Evolutionary conservation across 139 green algal species (phyloP).

Genomic region (Pleodorina starrii): DNA sequence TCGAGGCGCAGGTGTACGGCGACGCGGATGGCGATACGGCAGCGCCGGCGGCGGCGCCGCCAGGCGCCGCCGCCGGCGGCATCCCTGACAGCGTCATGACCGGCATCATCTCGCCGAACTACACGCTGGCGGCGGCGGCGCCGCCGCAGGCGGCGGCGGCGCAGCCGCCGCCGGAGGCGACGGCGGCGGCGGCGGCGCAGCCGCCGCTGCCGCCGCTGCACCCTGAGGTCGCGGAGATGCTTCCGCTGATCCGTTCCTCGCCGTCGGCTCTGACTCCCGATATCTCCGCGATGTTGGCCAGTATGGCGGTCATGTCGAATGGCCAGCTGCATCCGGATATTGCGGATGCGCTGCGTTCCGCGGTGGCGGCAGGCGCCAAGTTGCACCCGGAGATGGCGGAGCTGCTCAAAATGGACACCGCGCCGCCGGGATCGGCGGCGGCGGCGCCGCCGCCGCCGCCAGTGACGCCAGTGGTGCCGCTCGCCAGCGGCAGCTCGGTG

Average conservation of each 20-base stretch:
- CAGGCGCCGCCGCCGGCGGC: background rate
- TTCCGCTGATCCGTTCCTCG: constrained; percentile 29
- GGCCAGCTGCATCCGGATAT: constrained; percentile 42
- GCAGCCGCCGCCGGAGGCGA: background rate
- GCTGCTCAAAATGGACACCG: constrained; percentile 18
- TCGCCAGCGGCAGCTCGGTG: background rate
- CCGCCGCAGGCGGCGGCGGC: background rate
- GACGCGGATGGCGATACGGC: background rate
- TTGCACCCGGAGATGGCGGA: constrained; percentile 49
- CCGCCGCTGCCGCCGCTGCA: constrained; percentile 39
- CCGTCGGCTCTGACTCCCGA: constrained; percentile 33
- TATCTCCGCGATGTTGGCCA: constrained; percentile 16
- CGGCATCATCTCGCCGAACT: constrained; percentile 17
- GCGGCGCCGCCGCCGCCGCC: background rate
- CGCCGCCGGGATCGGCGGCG: background rate
- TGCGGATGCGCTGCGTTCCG: constrained; percentile 3
- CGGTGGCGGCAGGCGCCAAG: constrained; percentile 20
- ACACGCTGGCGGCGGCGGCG: background rate
- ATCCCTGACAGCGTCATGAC: constrained; percentile 34
- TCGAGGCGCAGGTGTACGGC: constrained; percentile 40
- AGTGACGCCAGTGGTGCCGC: background rate
- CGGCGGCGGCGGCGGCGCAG: no score
- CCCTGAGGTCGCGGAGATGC: constrained; percentile 51
- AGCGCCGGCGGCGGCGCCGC: background rate
- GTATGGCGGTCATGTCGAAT: background rate